A percentile compares a stretch with the other conserved stretches of the same genome.
phyloP scores from a whole-genome alignment of 345 rosid genomes.

The Populus deltoides region DNA sequence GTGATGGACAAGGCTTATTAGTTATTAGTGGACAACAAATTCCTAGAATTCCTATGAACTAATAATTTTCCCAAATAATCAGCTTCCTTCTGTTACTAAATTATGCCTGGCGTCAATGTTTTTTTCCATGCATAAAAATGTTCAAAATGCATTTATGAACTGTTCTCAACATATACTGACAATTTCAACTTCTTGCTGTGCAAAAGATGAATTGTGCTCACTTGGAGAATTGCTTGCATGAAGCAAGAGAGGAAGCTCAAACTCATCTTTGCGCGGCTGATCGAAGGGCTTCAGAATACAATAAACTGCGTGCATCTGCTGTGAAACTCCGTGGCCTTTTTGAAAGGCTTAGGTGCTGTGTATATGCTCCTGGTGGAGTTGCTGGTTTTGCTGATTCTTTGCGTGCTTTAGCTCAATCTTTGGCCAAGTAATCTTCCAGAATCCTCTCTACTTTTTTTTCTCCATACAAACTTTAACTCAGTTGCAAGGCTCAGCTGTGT shows the following conservation, averaged over 20 bases:
- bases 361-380: slow-evolving; percentile 59
- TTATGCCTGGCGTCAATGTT: neutral
- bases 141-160: neutral
- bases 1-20: neutral
- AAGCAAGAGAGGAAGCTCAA: slow-evolving; percentile 98
- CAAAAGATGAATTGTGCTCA: slow-evolving; percentile 95
- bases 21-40: neutral
- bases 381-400: slow-evolving; percentile 75
- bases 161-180: neutral
- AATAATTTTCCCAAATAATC: neutral
- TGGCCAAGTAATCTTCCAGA: slow-evolving; percentile 62
- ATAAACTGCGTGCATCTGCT: slow-evolving; percentile 75
- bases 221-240: slow-evolving; percentile 96
- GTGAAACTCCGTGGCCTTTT: slow-evolving; percentile 78
- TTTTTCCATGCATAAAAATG: neutral
- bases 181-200: neutral
- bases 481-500: neutral
- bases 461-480: neutral
- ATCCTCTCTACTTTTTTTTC: neutral
- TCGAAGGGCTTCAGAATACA: slow-evolving; percentile 80
- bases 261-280: slow-evolving; percentile 95
- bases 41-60: neutral
- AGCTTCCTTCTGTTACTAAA: neutral
- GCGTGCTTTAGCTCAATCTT: slow-evolving; percentile 74
- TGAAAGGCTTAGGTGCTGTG: slow-evolving; percentile 73